Percentiles rank a stretch among this genome's conserved stretches.
phyloP scores from a whole-genome alignment of 106 monocot species.

The Posidonia australis region DNA sequence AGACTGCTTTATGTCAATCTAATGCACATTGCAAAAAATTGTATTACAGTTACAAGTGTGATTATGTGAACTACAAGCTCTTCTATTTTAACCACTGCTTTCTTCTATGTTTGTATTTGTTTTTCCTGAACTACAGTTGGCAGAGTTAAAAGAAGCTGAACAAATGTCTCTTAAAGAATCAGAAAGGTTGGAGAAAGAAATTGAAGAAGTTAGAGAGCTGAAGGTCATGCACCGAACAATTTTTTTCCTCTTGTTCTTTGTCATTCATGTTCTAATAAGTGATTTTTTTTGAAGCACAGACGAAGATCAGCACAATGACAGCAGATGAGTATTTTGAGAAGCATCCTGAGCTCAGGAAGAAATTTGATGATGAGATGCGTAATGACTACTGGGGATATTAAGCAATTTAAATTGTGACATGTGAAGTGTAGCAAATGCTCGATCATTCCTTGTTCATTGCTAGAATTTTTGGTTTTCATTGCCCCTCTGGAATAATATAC shows the following conservation, averaged over 20 bases:
- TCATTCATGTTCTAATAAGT: conserved; percentile 3
- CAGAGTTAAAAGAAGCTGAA: conserved; percentile 87
- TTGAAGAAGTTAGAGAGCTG: conserved; percentile 69
- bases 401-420: neutral
- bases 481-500: conserved; percentile 5
- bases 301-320: conserved; percentile 96
- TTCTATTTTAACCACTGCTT: too few relatives aligned
- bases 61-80: too few relatives aligned
- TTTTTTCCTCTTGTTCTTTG: neutral
- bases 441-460: neutral
- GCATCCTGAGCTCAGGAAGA: conserved; percentile 91
- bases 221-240: conserved; percentile 38
- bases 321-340: conserved; percentile 90
- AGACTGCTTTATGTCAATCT: too few relatives aligned
- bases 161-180: conserved; percentile 71
- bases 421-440: neutral
- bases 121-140: conserved; percentile 29
- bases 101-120: too few relatives aligned
- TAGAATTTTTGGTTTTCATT: conserved; percentile 1
- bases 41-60: too few relatives aligned
- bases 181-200: conserved; percentile 83
- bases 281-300: conserved; percentile 32
- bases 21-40: too few relatives aligned
- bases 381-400: conserved; percentile 96
- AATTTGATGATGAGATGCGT: conserved; percentile 94